A percentile compares a stretch with the other conserved stretches of the same genome.
These are phyloP conservation scores for Cornus controversa DNA, from an alignment of 148 eudicot genomes.

Conservation along the genomic window DNA sequence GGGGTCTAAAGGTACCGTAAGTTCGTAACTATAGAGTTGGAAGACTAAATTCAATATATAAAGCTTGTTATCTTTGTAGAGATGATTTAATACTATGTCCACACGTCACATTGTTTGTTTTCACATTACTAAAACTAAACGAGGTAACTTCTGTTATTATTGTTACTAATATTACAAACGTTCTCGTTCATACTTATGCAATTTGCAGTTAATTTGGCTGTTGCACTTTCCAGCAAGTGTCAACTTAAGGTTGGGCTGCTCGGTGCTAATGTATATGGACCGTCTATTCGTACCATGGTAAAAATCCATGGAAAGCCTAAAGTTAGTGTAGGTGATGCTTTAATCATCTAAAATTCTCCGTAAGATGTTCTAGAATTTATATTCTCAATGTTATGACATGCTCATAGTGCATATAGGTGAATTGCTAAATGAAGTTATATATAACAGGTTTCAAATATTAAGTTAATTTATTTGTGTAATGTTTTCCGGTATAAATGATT, in stretches of 20 bases:
- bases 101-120: background rate
- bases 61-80: background rate
- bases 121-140: background rate
- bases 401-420: background rate
- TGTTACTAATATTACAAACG: background rate
- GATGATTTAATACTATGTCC: background rate
- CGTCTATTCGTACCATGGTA: slow-evolving; percentile 95
- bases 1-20: background rate
- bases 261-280: slow-evolving; percentile 96
- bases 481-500: background rate
- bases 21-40: background rate
- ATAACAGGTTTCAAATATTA: background rate
- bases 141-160: background rate
- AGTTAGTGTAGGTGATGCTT: slow-evolving; percentile 59
- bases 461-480: background rate
- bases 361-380: background rate
- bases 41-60: background rate
- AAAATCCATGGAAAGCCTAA: slow-evolving; percentile 87
- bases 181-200: slow-evolving; percentile 6
- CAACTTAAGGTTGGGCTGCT: slow-evolving; percentile 76
- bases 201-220: slow-evolving; percentile 85
- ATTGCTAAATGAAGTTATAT: background rate
- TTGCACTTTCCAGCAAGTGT: slow-evolving; percentile 74
- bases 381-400: background rate
- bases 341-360: background rate